These are phyloP conservation scores for Aquilaria sinensis DNA, from an alignment of 345 rosid genomes.

Conservation along the genomic window DNA sequence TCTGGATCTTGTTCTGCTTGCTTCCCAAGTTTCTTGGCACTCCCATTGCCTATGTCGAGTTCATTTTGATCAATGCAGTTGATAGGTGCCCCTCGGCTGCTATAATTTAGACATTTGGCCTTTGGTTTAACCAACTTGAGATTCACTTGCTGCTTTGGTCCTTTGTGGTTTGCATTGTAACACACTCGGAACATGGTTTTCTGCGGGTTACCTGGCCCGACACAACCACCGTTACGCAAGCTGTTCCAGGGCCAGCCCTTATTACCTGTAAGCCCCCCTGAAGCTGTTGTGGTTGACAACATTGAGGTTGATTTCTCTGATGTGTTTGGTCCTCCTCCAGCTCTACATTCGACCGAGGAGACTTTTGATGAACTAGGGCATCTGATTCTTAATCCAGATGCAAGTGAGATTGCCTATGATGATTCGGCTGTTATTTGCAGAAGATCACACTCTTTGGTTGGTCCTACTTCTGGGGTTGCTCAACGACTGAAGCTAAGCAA, in stretches of 20 bases:
- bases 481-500: slow-evolving; percentile 60
- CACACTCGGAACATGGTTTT: slow-evolving; percentile 44
- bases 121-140: slow-evolving; percentile 8
- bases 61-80: slow-evolving; percentile 44
- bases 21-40: slow-evolving; percentile 62
- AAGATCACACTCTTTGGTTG: slow-evolving; percentile 87
- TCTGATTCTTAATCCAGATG: slow-evolving; percentile 21
- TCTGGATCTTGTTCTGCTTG: slow-evolving; percentile 73
- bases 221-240: slow-evolving; percentile 21
- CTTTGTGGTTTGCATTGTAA: slow-evolving; percentile 1
- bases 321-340: slow-evolving; percentile 63
- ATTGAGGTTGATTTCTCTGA: slow-evolving; percentile 68
- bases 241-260: slow-evolving; percentile 29
- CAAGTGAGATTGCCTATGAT: slow-evolving; percentile 38
- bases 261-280: slow-evolving; percentile 34
- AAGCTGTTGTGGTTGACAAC: slow-evolving; percentile 33
- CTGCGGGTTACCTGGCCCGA: slow-evolving; percentile 33
- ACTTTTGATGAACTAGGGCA: slow-evolving; percentile 20
- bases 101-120: neutral
- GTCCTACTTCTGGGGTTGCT: slow-evolving; percentile 62
- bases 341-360: slow-evolving; percentile 29
- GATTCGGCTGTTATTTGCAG: slow-evolving; percentile 64
- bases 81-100: slow-evolving; percentile 35
- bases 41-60: slow-evolving; percentile 35
- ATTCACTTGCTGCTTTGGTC: slow-evolving; percentile 1